phyloP scores from a whole-genome alignment of 2,329 filamentous ascomycete species.

The Colletotrichum tropicicola region DNA sequence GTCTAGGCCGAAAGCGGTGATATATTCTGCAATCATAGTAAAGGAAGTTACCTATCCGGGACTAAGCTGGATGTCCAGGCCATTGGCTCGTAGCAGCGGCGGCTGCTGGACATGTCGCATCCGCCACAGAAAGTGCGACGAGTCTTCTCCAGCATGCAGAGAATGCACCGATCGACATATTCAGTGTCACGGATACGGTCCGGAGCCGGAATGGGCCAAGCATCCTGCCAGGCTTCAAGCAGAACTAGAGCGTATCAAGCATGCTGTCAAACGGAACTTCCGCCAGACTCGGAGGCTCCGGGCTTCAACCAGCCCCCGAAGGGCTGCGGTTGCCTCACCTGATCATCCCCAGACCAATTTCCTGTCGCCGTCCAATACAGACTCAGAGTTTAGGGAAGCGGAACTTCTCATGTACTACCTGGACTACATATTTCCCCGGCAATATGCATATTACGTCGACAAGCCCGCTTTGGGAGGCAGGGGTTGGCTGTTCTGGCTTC shows the following conservation, averaged over 20 bases:
- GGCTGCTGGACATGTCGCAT: constrained; percentile 41
- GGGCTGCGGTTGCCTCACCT: neutral
- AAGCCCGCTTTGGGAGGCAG: constrained; percentile 35
- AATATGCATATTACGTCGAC: constrained; percentile 38
- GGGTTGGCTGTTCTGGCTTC: constrained; percentile 38
- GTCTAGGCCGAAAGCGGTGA: neutral
- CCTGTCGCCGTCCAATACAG: neutral
- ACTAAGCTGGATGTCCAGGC: constrained; percentile 3
- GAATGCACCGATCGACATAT: constrained; percentile 36
- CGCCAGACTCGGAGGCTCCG: constrained; percentile 23
- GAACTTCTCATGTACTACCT: constrained; percentile 39
- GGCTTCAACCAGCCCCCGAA: neutral
- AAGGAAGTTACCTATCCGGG: neutral
- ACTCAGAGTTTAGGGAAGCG: constrained; percentile 32
- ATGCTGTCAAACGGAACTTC: constrained; percentile 35
- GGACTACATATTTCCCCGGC: constrained; percentile 39
- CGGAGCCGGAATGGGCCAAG: constrained; percentile 46
- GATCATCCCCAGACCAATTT: neutral
- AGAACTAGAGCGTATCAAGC: constrained; percentile 36
- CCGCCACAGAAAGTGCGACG: constrained; percentile 40
- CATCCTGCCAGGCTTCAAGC: constrained; percentile 37
- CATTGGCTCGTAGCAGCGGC: constrained; percentile 27
- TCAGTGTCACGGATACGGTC: constrained; percentile 38
- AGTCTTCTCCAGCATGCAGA: constrained; percentile 34
- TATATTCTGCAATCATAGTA: neutral